These are phyloP conservation scores for Penicillium salamii DNA, from an alignment of 495 filamentous ascomycete species.

Conservation along the genomic window DNA sequence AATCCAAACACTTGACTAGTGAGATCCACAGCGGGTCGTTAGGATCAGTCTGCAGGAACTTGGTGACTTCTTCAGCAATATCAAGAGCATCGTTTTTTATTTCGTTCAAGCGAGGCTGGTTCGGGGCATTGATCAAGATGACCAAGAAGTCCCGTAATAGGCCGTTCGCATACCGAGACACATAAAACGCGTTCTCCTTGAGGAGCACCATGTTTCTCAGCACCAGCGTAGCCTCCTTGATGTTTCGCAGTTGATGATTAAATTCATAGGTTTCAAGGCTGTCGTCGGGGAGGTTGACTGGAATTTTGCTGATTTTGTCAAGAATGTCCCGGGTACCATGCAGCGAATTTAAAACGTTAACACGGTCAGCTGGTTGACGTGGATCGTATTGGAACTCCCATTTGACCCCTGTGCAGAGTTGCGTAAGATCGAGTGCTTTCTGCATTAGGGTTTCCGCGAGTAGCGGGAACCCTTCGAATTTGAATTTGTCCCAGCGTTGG, in stretches of 20 bases:
- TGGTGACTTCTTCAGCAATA: slow-evolving; percentile 87
- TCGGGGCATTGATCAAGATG: slow-evolving; percentile 75
- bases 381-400: slow-evolving; percentile 74
- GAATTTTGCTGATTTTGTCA: slow-evolving; percentile 59
- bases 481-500: slow-evolving; percentile 91
- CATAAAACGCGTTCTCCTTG: slow-evolving; percentile 79
- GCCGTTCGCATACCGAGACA: slow-evolving; percentile 66
- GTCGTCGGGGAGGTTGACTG: slow-evolving; percentile 58
- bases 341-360: slow-evolving; percentile 67
- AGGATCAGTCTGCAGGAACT: slow-evolving; percentile 66
- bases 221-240: slow-evolving; percentile 84
- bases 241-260: slow-evolving; percentile 63
- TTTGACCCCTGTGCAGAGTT: slow-evolving; percentile 74
- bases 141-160: slow-evolving; percentile 74
- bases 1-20: slow-evolving; percentile 65
- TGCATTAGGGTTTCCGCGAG: slow-evolving; percentile 86
- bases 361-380: slow-evolving; percentile 47
- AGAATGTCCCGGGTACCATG: slow-evolving; percentile 72
- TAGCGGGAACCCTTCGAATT: slow-evolving; percentile 86
- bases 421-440: slow-evolving; percentile 71
- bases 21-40: slow-evolving; percentile 77
- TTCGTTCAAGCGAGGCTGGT: slow-evolving; percentile 71
- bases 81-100: slow-evolving; percentile 90
- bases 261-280: slow-evolving; percentile 72
- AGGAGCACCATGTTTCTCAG: slow-evolving; percentile 92